phyloP scores from a whole-genome alignment of 805 yeast species.

The Kazachstania africana region DNA sequence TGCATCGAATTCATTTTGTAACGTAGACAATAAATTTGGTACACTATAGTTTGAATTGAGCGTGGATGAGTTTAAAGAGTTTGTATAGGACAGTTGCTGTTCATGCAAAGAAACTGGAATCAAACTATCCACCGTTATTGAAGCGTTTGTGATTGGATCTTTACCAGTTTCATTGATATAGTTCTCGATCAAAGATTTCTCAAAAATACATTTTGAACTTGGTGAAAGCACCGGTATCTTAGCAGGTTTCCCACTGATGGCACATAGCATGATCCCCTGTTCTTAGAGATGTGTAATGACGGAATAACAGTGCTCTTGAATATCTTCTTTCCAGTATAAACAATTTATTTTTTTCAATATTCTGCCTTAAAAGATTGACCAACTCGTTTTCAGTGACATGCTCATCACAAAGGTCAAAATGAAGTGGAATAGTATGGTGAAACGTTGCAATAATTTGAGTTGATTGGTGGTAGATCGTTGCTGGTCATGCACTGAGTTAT shows the following conservation, averaged over 20 bases:
- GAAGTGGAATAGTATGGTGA: too few relatives aligned
- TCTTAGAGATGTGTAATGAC: too few relatives aligned
- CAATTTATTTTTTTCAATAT: too few relatives aligned
- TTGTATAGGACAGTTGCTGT: constrained; percentile 17
- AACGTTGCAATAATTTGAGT: too few relatives aligned
- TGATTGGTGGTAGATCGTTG: too few relatives aligned
- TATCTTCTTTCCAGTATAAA: too few relatives aligned
- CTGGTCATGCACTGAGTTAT: too few relatives aligned
- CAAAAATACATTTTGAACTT: constrained; percentile 60
- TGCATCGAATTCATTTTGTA: constrained; percentile 88
- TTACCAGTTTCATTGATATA: constrained; percentile 53
- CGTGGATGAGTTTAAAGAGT: constrained; percentile 33
- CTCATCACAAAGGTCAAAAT: too few relatives aligned
- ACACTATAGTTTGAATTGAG: constrained; percentile 36
- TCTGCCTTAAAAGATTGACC: too few relatives aligned
- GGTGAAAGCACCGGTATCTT: constrained; percentile 68
- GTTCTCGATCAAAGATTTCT: constrained; percentile 43
- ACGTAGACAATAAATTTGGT: constrained; percentile 61
- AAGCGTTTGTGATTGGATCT: constrained; percentile 68
- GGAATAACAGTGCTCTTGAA: too few relatives aligned
- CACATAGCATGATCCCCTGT: constrained; percentile 23
- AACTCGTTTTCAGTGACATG: too few relatives aligned
- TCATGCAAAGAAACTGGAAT: constrained; percentile 30
- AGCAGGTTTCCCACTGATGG: constrained; percentile 60
- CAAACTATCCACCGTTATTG: constrained; percentile 46